Base-by-base conservation (phyloP, 495 filamentous ascomycete genomes). In the Tuber calosporum region DNA sequence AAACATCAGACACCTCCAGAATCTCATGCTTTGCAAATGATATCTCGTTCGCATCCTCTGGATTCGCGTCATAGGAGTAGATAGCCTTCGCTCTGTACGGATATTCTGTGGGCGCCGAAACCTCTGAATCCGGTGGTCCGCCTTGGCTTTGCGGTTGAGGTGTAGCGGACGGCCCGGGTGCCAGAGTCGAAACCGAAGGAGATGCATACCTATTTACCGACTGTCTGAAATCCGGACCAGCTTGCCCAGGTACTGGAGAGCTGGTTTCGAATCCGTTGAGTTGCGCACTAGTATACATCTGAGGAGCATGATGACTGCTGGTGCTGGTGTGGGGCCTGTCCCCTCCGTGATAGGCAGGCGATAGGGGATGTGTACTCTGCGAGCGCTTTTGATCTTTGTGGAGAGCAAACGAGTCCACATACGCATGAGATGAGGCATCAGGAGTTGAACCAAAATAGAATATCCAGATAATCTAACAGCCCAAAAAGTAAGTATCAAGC, bases 1-100 rank as follows among this genome's bases (percentile, higher is more conserved):
- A 97, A 72, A 99, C 96, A 79, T 99, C 95, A 66, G 92, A 96
- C 72, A 99, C 94, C 82, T 99, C 94, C 66, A 99, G 86, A 72
- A 97, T 92, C 83, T 99, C 95, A 79, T 98, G 92, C 84, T 98
- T 98, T 67, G 89, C 86, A 86, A 99, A 99, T 77, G 91, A 94
- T 75, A 99, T 98, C 83, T 99, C 95, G 82, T 99, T 98, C 67
- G 93, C 93, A 80, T 99, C 95, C 78, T 98, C 94, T 2, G 95
- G 95, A 82, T 98, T 98, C 71, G 95, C 95, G 81, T 98, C 94
- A 84, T 99, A 99, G 76, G 90, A 93, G 85, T 98, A 99, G 81
- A 99, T 99, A 62, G 95, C 95, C 87, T 97, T 97, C 9, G 95
- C 95, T 38, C 91, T 89, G 82, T 98, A 98, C 13, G 94, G 95